A percentile compares a stretch with the other conserved stretches of the same genome.
Evolutionary conservation across 192 early-diverging fungal genomes (phyloP).

Genomic region (Coemansia sp.): DNA sequence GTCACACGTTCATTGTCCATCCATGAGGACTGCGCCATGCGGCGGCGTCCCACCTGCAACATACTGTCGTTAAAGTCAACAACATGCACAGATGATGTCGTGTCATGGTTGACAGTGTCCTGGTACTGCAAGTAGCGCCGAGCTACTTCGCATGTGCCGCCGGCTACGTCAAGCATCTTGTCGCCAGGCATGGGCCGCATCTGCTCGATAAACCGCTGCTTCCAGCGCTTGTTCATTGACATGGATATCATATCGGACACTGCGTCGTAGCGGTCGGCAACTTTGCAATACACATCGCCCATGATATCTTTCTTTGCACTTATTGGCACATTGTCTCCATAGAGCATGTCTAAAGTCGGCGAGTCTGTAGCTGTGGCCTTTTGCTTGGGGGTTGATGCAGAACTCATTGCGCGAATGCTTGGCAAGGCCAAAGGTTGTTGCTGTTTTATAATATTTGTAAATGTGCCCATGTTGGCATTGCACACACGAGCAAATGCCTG

Average conservation of each 20-base stretch:
- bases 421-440: too few relatives aligned
- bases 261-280: slow-evolving; percentile 85
- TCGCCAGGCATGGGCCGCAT: slow-evolving; percentile 76
- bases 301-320: slow-evolving; percentile 82
- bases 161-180: slow-evolving; percentile 89
- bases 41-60: slow-evolving; percentile 79
- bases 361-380: not conserved
- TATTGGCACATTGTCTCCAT: slow-evolving; percentile 69
- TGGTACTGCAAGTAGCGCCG: slow-evolving; percentile 85
- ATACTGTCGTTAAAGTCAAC: slow-evolving; percentile 96
- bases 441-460: too few relatives aligned
- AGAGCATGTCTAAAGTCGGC: not conserved
- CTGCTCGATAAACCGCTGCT: slow-evolving; percentile 77
- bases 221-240: slow-evolving; percentile 89
- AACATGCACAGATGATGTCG: slow-evolving; percentile 66
- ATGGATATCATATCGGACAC: slow-evolving; percentile 91
- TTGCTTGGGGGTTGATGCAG: slow-evolving; percentile 7
- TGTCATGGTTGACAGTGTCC: slow-evolving; percentile 62
- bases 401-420: not conserved
- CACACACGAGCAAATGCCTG: too few relatives aligned
- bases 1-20: slow-evolving; percentile 59
- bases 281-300: slow-evolving; percentile 78
- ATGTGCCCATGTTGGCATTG: too few relatives aligned
- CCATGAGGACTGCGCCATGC: slow-evolving; percentile 54
- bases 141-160: slow-evolving; percentile 95